Evolutionary conservation across 2,329 filamentous ascomycete genomes (phyloP).

Genomic region (Elsinoe arachidis): DNA sequence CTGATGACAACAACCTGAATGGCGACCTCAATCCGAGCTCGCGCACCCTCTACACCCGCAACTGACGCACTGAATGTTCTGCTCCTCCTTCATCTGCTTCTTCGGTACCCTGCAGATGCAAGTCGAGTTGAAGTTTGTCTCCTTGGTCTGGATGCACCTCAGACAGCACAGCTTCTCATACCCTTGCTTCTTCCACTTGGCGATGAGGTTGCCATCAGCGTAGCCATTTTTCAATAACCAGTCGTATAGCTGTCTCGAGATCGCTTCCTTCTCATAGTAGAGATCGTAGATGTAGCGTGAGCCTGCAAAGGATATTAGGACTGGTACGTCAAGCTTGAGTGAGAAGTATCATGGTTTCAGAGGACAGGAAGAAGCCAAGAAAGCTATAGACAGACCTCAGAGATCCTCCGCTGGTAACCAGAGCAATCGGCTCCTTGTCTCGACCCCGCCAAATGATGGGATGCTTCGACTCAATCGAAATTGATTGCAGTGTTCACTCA

Average conservation of each 20-base stretch:
- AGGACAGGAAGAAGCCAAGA: constrained; percentile 9
- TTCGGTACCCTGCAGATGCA: constrained; percentile 94
- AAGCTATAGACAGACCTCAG: constrained; percentile 17
- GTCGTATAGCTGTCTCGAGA: constrained; percentile 84
- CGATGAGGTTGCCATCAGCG: constrained; percentile 88
- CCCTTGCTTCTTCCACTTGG: constrained; percentile 99
- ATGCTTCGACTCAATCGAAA: not conserved
- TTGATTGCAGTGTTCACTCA: constrained; percentile 32
- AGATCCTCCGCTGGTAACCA: not conserved
- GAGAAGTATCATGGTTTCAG: not conserved
- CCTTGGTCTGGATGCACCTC: constrained; percentile 96
- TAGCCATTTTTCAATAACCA: constrained; percentile 96
- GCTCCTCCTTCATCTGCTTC: constrained; percentile 79
- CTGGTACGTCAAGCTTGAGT: constrained; percentile 1
- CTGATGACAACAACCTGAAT: not conserved
- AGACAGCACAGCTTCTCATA: constrained; percentile 98
- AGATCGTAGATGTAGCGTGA: constrained; percentile 92
- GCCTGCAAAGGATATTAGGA: constrained; percentile 32
- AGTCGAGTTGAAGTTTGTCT: constrained; percentile 97
- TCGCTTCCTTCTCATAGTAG: constrained; percentile 96
- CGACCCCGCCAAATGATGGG: not conserved
- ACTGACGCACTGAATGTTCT: constrained; percentile 86
- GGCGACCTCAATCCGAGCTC: constrained; percentile 58
- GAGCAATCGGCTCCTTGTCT: not conserved
- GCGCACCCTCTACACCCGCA: constrained; percentile 90